Evolutionary conservation across 1,284 basidiomycete genomes (phyloP).

Genomic region (Irpex sp.): DNA sequence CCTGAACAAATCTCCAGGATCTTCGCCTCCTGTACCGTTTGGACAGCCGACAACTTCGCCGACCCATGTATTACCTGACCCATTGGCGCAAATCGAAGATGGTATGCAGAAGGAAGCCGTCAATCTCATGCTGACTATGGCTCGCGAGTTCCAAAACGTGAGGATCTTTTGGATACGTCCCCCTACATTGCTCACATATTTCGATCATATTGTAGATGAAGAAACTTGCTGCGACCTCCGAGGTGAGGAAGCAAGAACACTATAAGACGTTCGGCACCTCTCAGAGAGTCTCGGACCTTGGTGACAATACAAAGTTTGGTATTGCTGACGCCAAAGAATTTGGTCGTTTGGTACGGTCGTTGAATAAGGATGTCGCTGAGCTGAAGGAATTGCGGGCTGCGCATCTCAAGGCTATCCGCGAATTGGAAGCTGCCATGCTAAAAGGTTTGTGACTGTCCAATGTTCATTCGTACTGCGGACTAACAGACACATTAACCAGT

Average conservation of each 20-base stretch:
- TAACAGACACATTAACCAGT: slow-evolving; percentile 36
- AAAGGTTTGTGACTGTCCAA: slow-evolving; percentile 44
- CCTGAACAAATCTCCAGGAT: not conserved
- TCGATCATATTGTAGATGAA: slow-evolving; percentile 1
- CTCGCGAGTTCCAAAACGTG: slow-evolving; percentile 53
- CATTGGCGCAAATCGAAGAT: slow-evolving; percentile 32
- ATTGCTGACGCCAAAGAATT: slow-evolving; percentile 51
- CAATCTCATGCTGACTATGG: slow-evolving; percentile 39
- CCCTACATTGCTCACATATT: slow-evolving; percentile 5
- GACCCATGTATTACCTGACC: not conserved
- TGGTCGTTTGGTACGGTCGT: slow-evolving; percentile 42
- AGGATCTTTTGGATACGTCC: slow-evolving; percentile 15
- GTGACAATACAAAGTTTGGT: slow-evolving; percentile 47
- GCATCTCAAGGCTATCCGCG: slow-evolving; percentile 41
- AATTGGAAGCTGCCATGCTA: slow-evolving; percentile 60
- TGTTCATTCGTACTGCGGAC: not conserved
- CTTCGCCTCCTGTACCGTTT: not conserved
- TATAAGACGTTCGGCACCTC: slow-evolving; percentile 34
- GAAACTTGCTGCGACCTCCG: slow-evolving; percentile 12
- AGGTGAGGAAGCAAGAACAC: slow-evolving; percentile 28
- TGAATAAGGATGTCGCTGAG: slow-evolving; percentile 48
- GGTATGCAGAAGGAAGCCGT: slow-evolving; percentile 63
- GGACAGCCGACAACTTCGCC: not conserved
- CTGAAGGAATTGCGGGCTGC: slow-evolving; percentile 42
- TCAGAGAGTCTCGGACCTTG: slow-evolving; percentile 42